Base-by-base conservation (phyloP, 2,329 filamentous ascomycete genomes). In the Chrysoporthe austroafricana region DNA sequence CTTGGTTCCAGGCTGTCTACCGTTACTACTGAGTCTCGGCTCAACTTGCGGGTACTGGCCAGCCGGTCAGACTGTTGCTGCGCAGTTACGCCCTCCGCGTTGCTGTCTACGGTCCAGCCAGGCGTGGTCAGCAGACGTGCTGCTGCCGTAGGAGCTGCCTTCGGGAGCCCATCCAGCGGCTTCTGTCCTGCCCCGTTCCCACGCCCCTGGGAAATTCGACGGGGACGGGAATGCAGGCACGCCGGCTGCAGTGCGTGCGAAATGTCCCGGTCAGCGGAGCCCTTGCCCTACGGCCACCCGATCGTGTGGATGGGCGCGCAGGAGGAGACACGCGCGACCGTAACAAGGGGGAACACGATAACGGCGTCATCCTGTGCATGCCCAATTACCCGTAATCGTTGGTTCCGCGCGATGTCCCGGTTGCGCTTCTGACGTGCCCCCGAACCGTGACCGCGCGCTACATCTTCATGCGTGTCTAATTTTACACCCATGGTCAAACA, bases 21-120 rank as follows among this genome's bases (percentile, higher is more conserved):
- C 43, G 67, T 46, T 50, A 34, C 62, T 46, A 48, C 42, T 13
- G 46, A 60, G 64, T 64, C 66, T 66, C 61, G 67, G 67, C 67
- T 69, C 64, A 62, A 69, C 46, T 61, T 69, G 67, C 64, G 67
- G 48, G 56, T 64, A 67, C 57, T 44, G 56, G 64, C 59, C 39
- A 56, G 56, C 18, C 44, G 58, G 39, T 13, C 46, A 69, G 46
- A 59, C 26, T 34, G 42, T 46, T n/a, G n/a, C 6, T n/a, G 14
- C 8, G 36, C 58, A 6, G 26, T 7, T 9, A 26, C 18, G 44
- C 63, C 57, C 44, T 32, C 26, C 16, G 36, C 21, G 4, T 32
- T 7, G 52, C 50, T 4, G 7, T 21, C 52, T 18, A 8, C 26
- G 21, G 9, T 4, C 21, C 50, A 14, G 44, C 44, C 44, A 46